Percentiles rank a stretch among this genome's conserved stretches.
Evolutionary conservation across 2,329 filamentous ascomycete genomes (phyloP).

Genomic region (Magnaporthiopsis rhizophila): DNA sequence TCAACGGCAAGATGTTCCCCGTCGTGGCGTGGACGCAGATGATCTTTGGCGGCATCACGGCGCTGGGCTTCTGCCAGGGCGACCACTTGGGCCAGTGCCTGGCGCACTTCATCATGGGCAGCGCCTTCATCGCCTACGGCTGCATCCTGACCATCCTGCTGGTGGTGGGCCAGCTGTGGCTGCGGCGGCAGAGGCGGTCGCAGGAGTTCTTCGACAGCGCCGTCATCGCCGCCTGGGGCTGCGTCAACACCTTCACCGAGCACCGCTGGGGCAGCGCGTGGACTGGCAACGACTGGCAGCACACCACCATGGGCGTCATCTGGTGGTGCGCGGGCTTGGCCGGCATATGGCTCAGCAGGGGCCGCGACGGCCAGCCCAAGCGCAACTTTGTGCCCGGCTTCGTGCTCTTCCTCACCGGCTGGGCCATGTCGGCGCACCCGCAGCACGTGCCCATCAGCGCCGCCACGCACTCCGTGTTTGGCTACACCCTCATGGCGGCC

Average conservation of each 20-base stretch:
- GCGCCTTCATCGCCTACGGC: constrained; percentile 90
- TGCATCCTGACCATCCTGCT: constrained; percentile 80
- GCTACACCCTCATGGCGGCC: constrained; percentile 89
- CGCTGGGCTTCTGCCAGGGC: constrained; percentile 83
- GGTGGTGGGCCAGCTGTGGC: constrained; percentile 80
- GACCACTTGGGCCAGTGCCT: constrained; percentile 89
- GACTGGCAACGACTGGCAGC: constrained; percentile 92
- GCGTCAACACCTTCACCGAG: constrained; percentile 96
- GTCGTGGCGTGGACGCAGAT: constrained; percentile 87
- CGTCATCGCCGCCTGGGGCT: constrained; percentile 90
- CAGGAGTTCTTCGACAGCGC: constrained; percentile 96
- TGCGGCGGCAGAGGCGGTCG: constrained; percentile 72
- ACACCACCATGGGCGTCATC: constrained; percentile 98
- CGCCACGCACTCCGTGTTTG: constrained; percentile 83
- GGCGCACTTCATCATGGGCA: constrained; percentile 98
- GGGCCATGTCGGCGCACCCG: constrained; percentile 89
- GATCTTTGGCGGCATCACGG: constrained; percentile 89
- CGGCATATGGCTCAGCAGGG: constrained; percentile 85
- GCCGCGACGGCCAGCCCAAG: constrained; percentile 75
- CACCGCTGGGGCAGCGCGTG: constrained; percentile 86
- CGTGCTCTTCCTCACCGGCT: constrained; percentile 86
- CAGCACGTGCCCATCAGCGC: constrained; percentile 78
- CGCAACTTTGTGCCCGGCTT: constrained; percentile 89
- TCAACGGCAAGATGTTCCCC: constrained; percentile 83
- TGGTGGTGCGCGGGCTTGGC: constrained; percentile 95